phyloP scores from a whole-genome alignment of 257 asterid genomes.

The Phtheirospermum japonicum region DNA sequence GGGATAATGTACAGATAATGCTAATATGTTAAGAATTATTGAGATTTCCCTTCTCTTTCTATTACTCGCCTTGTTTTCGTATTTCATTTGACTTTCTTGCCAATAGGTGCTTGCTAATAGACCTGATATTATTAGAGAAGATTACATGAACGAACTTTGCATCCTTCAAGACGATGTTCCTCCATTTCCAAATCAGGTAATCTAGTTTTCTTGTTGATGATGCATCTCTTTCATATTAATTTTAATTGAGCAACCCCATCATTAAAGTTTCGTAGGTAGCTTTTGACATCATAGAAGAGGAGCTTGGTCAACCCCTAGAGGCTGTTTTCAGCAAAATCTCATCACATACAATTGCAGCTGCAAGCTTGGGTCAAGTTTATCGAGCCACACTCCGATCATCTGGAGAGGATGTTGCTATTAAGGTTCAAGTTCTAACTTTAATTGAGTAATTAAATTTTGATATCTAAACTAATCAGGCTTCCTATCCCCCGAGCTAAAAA shows the following conservation, averaged over 20 bases:
- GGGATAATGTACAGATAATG: neutral
- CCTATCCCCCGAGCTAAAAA: slow-evolving; percentile 1
- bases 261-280: slow-evolving; percentile 89
- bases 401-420: slow-evolving; percentile 97
- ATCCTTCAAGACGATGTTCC: slow-evolving; percentile 99
- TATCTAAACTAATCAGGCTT: slow-evolving; percentile 19
- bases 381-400: slow-evolving; percentile 92
- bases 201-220: slow-evolving; percentile 30
- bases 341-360: slow-evolving; percentile 95
- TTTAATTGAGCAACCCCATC: slow-evolving; percentile 38
- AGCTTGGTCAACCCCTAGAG: slow-evolving; percentile 95
- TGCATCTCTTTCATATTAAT: slow-evolving; percentile 24
- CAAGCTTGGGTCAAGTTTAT: slow-evolving; percentile 99
- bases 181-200: slow-evolving; percentile 92
- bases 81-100: neutral
- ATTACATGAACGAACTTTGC: slow-evolving; percentile 99
- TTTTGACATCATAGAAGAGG: slow-evolving; percentile 95
- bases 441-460: neutral
- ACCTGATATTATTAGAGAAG: slow-evolving; percentile 98
- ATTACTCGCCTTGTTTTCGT: neutral
- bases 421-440: slow-evolving; percentile 47
- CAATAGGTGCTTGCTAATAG: slow-evolving; percentile 94
- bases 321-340: slow-evolving; percentile 95
- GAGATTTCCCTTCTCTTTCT: neutral
- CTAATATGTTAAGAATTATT: neutral